phyloP scores from a whole-genome alignment of 1,139 yeast species.

The Suhomyces bokatorum region DNA sequence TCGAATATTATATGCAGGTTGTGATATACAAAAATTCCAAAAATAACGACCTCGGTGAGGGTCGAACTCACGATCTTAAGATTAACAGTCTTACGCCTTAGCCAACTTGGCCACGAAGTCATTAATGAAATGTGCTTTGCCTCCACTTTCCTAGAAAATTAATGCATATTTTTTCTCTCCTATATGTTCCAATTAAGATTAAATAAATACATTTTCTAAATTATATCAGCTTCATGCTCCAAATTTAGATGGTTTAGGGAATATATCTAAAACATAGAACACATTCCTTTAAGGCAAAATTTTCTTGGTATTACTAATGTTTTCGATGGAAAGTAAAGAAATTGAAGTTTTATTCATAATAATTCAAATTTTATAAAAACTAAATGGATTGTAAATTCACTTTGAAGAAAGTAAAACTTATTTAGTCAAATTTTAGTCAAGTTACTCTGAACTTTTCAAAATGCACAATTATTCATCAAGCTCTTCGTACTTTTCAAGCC shows the following conservation, averaged over 20 bases:
- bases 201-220: no score
- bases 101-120: conserved; percentile 60
- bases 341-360: neutral
- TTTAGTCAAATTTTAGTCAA: no score
- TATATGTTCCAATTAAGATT: no score
- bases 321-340: no score
- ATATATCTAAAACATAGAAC: no score
- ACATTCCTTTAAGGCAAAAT: no score
- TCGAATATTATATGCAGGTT: conserved; percentile 8
- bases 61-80: conserved; percentile 48
- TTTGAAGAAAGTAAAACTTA: neutral
- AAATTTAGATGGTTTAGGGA: no score
- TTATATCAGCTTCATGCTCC: no score
- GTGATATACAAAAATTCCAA: neutral
- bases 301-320: no score
- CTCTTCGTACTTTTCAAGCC: conserved; percentile 53
- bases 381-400: neutral
- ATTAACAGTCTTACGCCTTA: conserved; percentile 59
- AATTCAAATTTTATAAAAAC: neutral
- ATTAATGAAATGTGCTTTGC: neutral
- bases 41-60: conserved; percentile 43
- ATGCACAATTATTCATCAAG: conserved; percentile 27
- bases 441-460: neutral
- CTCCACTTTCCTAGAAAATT: neutral
- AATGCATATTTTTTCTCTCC: no score